Percentiles rank a stretch among this genome's conserved stretches.
Conservation (phyloP, 345 rosid species). For the Citrus australasica region DNA sequence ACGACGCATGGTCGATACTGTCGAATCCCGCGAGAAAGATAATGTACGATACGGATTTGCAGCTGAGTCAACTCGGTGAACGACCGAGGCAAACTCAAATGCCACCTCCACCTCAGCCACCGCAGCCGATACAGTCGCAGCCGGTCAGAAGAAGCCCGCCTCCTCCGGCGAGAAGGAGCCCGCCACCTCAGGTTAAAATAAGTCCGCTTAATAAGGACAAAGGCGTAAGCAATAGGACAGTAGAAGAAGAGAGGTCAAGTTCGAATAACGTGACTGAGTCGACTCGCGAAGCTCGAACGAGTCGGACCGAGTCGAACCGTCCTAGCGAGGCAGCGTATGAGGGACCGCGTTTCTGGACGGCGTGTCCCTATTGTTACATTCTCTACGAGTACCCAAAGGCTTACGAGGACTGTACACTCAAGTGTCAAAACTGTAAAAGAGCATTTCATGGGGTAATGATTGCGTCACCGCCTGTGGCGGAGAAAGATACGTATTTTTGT, state of each 20-base stretch:
- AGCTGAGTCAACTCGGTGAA: conserved; percentile 56
- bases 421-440: conserved; percentile 75
- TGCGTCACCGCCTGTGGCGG: conserved; percentile 57
- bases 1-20: conserved; percentile 83
- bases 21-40: conserved; percentile 68
- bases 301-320: conserved; percentile 19
- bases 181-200: not conserved
- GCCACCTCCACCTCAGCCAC: conserved; percentile 9
- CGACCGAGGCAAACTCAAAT: conserved; percentile 6
- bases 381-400: conserved; percentile 76
- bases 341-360: conserved; percentile 76
- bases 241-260: conserved; percentile 25
- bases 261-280: conserved; percentile 25
- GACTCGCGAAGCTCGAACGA: conserved; percentile 10
- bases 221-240: conserved; percentile 1
- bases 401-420: conserved; percentile 73
- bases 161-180: not conserved
- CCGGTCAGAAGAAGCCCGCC: not conserved
- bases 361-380: conserved; percentile 81
- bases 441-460: conserved; percentile 72
- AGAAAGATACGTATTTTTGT: conserved; percentile 59
- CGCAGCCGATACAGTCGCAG: not conserved
- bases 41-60: conserved; percentile 65
- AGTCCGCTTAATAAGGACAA: not conserved
- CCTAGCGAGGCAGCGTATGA: conserved; percentile 21